Conservation (phyloP, 106 monocot genomes). For the Platanthera guangdongensis region DNA sequence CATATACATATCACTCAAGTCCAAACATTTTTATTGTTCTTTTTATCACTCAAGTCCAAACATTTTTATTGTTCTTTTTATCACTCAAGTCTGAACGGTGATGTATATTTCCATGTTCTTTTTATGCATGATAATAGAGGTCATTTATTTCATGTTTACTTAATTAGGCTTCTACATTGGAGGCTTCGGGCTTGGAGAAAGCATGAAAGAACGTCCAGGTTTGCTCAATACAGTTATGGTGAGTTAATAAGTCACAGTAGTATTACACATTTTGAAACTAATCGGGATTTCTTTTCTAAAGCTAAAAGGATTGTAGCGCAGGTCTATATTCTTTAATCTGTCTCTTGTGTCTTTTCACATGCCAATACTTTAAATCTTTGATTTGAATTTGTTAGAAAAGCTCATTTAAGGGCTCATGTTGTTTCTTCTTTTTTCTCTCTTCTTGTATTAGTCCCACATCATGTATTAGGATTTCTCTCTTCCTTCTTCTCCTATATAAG, state of each 20-base stretch:
- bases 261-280: not conserved
- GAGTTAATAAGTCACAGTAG: conserved; percentile 10
- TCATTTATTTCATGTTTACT: conserved; percentile 5
- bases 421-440: too few relatives aligned
- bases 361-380: not conserved
- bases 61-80: not conserved
- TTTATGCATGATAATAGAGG: not conserved
- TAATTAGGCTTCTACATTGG: conserved; percentile 87
- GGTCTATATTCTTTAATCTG: not conserved
- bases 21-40: not conserved
- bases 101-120: not conserved
- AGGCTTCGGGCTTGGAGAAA: conserved; percentile 94
- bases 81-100: not conserved
- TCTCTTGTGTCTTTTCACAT: not conserved
- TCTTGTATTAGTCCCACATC: too few relatives aligned
- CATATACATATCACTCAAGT: not conserved
- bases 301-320: not conserved
- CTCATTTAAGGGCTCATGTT: too few relatives aligned
- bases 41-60: not conserved
- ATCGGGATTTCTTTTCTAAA: not conserved
- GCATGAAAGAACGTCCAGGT: conserved; percentile 64
- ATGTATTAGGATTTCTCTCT: too few relatives aligned
- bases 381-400: not conserved
- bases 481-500: too few relatives aligned
- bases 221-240: conserved; percentile 72